Evolutionary conservation across 225 moss, liverwort and hornwort species (phyloP).

Genomic region (Marchantia polymorpha): DNA sequence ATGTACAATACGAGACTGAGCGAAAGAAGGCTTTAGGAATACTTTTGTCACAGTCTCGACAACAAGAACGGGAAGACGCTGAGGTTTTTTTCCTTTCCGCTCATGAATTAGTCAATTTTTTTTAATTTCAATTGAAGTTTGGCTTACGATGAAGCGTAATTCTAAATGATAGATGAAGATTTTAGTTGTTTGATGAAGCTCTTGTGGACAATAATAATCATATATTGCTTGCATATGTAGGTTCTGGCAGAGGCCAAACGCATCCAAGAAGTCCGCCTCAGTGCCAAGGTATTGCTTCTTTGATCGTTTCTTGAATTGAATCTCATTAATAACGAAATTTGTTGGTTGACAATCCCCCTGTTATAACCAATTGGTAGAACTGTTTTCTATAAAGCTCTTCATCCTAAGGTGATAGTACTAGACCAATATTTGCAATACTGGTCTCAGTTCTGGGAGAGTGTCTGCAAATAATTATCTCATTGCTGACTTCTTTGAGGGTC

Average conservation of each 20-base stretch:
- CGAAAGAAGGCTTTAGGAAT: constrained; percentile 89
- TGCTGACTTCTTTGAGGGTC: background rate
- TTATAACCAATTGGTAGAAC: background rate
- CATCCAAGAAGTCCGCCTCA: constrained; percentile 78
- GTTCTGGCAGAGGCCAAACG: constrained; percentile 83
- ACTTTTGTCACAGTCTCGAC: constrained; percentile 78
- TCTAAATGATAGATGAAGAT: no score
- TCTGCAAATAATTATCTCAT: no score
- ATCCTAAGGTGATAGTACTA: no score
- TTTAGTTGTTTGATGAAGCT: background rate
- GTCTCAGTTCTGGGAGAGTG: no score
- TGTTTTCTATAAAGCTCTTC: background rate
- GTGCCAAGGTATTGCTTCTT: constrained; percentile 55
- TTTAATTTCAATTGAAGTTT: background rate
- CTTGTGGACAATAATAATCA: background rate
- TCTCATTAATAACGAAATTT: no score
- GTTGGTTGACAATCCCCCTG: background rate
- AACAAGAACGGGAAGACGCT: constrained; percentile 92
- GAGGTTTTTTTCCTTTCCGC: constrained; percentile 41
- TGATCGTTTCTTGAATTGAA: background rate
- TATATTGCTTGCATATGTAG: constrained; percentile 28
- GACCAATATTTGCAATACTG: no score
- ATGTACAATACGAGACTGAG: constrained; percentile 74
- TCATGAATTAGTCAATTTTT: background rate
- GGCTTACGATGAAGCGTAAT: no score